Base-by-base conservation (phyloP, 164 flowering plant genomes). In the Euptelea pleiosperma region DNA sequence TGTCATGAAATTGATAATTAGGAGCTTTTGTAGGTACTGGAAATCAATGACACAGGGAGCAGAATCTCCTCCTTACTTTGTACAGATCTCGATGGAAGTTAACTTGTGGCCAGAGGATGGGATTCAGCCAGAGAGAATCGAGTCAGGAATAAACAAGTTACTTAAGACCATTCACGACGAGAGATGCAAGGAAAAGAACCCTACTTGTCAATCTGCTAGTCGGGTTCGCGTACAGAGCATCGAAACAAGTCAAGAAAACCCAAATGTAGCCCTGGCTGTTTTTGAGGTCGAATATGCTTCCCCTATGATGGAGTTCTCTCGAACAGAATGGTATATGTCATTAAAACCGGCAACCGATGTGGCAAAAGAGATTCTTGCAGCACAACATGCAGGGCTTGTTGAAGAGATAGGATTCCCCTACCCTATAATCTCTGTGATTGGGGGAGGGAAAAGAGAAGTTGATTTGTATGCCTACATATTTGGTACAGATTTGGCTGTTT, bases 381-480 rank as follows among this genome's bases (percentile, higher is more conserved):
- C 84, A 57, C 75, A 75, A 58, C 60, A 21, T 29, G 55, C 48
- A 42, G 88, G 89, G 18, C 33, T 81, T 74, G 58, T 73, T 54
- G 80, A 82, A 64, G 82, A 81, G 68, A 71, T 81, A 14, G 88
- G 93, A 43, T 91, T 94, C 56, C 91, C 91, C n/a, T 94, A 84
- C 57, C 73, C 73, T 12, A 75, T 94, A 61, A 66, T 85, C 46
- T 85, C 99, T 59, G 90, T 91, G 21, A 84, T 94, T 66, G 96
- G 97, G 2, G 98, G 98, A 30, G 99, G 98, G 19, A 91, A 70
- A 73, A 81, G 89, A 70, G 99, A 91, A 69, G 65, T 89, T 56
- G 99, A 94, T 77, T 79, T 94, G 34, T 94, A 94, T 79, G 99
- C 99, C n/a, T 94, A 94, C 57, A 75, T 88, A 57, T 94, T 91